phyloP scores from a whole-genome alignment of 2,329 filamentous ascomycete species.

The Lachnellula hyalina region DNA sequence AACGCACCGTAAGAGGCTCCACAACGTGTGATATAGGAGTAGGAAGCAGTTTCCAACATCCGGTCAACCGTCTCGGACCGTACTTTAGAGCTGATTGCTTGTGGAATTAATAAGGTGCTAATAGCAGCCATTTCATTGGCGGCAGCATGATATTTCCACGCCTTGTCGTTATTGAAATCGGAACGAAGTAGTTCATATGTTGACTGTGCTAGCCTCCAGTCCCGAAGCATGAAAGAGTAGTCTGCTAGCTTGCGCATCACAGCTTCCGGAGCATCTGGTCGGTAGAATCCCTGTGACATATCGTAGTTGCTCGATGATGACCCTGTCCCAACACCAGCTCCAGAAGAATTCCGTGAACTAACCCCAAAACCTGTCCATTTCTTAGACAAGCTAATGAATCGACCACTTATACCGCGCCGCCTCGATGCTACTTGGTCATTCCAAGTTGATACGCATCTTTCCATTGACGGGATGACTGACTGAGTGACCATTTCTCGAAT shows the following conservation, averaged over 20 bases:
- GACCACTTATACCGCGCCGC: conserved; percentile 79
- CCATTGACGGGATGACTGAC: conserved; percentile 93
- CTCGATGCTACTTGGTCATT: conserved; percentile 95
- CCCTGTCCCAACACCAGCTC: conserved; percentile 40
- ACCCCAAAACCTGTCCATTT: conserved; percentile 80
- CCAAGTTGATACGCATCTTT: conserved; percentile 84
- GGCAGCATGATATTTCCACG: conserved; percentile 91
- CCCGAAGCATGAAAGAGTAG: conserved; percentile 93
- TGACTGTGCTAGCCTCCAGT: conserved; percentile 87
- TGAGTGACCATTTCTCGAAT: conserved; percentile 93
- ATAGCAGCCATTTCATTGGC: conserved; percentile 93
- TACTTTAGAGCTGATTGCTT: conserved; percentile 66
- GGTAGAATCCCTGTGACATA: conserved; percentile 70
- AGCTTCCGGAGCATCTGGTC: conserved; percentile 78
- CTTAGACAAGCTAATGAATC: conserved; percentile 92
- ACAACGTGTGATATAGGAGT: conserved; percentile 87
- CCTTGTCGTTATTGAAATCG: conserved; percentile 93
- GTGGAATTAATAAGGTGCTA: conserved; percentile 72
- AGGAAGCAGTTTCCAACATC: conserved; percentile 84
- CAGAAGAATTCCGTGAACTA: conserved; percentile 31
- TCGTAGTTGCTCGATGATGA: conserved; percentile 65
- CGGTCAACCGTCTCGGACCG: conserved; percentile 77
- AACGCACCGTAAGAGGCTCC: conserved; percentile 73
- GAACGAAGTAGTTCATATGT: conserved; percentile 86
- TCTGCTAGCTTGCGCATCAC: conserved; percentile 90